Base-by-base conservation (phyloP, 768 basidiomycete genomes). In the Cystobasidiopsis lactophilus region DNA sequence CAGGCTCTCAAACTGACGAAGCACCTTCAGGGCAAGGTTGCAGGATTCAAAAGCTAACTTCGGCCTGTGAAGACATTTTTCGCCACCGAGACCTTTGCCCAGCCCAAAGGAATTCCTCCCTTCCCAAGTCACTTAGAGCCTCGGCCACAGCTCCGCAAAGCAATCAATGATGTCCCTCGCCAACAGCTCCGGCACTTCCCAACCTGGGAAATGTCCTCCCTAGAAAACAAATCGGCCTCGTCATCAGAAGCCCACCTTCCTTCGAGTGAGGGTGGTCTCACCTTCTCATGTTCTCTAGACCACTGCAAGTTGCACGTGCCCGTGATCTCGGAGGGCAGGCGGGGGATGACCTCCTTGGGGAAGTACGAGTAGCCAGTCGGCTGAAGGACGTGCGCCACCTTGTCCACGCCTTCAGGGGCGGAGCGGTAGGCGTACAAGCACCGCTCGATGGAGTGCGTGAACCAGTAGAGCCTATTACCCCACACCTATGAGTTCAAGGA, bases 351-450 rank as follows among this genome's bases (percentile, higher is more conserved):
- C 50, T 59, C 59, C 11, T 46, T 29, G 2, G 37, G 33, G 41
- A 53, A 59, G 5, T 46, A 43, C 18, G 53, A 55, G 54, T 43
- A 59, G 21, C 59, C 59, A 24, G 57, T 49, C 3, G 59, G 59
- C 24, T 59, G 56, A 3, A 51, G n/a, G 35, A 57, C 49, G 43
- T 33, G 47, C 44, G 53, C 24, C 4, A 37, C 23, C 1, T 38
- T 18, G 40, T 55, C 54, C 24, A 51, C 51, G 52, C 50, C 46
- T 21, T 55, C 23, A 2, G 29, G 31, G 19, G 46, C 50, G 18
- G 57, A 45, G n/a, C 59, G 50, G 37, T 60, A 60, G 13, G 57
- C 52, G 51, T 57, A 60, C 37, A 60, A 53, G 1, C 53, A 52
- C 2, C 43, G 44, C 3, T 54, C 52, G 35, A 46, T 55, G 3